Base-by-base conservation (phyloP, 2,329 filamentous ascomycete genomes). In the Tolypocladium endophyticum region DNA sequence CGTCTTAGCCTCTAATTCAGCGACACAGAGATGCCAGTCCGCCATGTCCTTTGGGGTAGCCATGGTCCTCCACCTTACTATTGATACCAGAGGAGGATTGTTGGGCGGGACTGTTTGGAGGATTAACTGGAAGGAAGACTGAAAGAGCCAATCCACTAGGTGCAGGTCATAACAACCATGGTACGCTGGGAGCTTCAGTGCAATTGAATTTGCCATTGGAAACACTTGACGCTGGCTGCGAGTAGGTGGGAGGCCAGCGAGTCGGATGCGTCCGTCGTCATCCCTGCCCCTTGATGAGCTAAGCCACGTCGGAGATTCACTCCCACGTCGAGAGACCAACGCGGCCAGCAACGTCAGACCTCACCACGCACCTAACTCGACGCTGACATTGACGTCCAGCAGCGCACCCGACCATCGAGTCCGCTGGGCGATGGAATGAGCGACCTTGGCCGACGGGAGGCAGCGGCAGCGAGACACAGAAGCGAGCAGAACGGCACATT, bases 281-380 rank as follows among this genome's bases (percentile, higher is more conserved):
- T 25, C 45, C 61, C 58, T 57, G 60, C 63, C 65, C 61, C 61
- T 60, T 64, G 65, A 67, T 67, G 65, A 67, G 64, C 63, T 66
- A 67, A 67, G 64, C 65, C 28, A 52, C 7, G 30, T 52, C 47
- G 28, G 12, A 7, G 7, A 30, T 28, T 18, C 14, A 28, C 28
- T 16, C 7, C 33, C 23, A 4, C 8, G 5, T 14, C 30, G 23
- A n/a, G 8, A 14, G 25, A 16, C 39, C 7, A 12, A 47, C 16
- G 60, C 47, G 18, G 47, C 47, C 28, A 5, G 28, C 47, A n/a
- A 33, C 18, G 9, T 18, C 18, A 33, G 47, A n/a, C 20, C 47
- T 52, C 47, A 33, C 28, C 12, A 33, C 18, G 30, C 45, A 14
- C 14, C 45, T 9, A 18, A 52, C 3, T 50, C 28, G 9, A 52